Conservation (phyloP, 2,329 filamentous ascomycete species). For the Hymenoscyphus occultus region DNA sequence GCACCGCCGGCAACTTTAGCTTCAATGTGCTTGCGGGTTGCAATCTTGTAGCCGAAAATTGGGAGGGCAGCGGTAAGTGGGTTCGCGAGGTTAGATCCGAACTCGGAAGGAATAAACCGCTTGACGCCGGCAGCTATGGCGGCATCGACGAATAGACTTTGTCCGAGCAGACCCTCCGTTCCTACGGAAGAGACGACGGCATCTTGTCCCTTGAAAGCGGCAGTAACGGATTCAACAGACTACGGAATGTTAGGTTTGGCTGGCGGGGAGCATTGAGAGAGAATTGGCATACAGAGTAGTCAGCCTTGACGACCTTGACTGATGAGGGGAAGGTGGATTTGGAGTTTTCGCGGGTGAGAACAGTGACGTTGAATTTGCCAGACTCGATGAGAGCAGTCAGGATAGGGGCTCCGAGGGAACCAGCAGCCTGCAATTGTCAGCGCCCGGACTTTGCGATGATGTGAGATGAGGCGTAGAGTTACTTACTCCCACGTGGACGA, state of each 20-base stretch:
- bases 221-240: constrained; percentile 41
- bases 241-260: not conserved
- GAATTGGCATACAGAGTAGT: constrained; percentile 38
- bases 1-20: constrained; percentile 38
- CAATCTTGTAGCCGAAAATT: constrained; percentile 50
- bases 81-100: constrained; percentile 42
- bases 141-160: constrained; percentile 54
- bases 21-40: constrained; percentile 41
- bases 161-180: constrained; percentile 38
- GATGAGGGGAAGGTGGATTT: constrained; percentile 27
- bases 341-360: constrained; percentile 44
- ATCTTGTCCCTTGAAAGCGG: constrained; percentile 54
- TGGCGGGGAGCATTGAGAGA: not conserved
- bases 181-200: constrained; percentile 52
- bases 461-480: not conserved
- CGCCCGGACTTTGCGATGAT: not conserved
- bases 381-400: constrained; percentile 28
- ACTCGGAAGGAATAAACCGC: constrained; percentile 62
- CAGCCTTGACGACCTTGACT: constrained; percentile 44
- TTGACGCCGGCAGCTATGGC: constrained; percentile 56
- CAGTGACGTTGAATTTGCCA: constrained; percentile 44
- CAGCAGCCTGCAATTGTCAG: constrained; percentile 23
- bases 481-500: constrained; percentile 29
- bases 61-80: constrained; percentile 44
- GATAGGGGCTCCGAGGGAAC: constrained; percentile 27